These are phyloP conservation scores for Angophora floribunda DNA, from an alignment of 345 rosid species.

Conservation along the genomic window DNA sequence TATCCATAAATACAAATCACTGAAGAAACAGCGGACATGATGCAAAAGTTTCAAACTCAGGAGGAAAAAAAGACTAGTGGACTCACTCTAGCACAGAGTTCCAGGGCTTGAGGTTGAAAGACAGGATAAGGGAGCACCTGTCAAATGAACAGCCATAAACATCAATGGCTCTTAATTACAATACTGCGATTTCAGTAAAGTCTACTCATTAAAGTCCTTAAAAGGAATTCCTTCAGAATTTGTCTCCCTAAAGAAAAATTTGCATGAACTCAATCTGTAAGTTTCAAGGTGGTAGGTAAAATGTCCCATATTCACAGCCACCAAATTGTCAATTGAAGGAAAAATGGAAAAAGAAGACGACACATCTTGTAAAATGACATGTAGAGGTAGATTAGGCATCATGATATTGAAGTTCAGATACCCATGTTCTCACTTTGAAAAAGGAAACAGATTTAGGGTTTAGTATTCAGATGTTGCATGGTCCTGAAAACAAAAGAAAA, in stretches of 20 bases:
- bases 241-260: neutral
- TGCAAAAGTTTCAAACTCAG: neutral
- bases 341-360: neutral
- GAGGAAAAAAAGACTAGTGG: neutral
- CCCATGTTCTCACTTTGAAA: neutral
- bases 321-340: neutral
- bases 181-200: neutral
- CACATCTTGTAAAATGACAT: neutral
- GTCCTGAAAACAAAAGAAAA: neutral
- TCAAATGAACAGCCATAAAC: neutral
- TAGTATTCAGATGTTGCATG: neutral
- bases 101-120: conserved; percentile 78
- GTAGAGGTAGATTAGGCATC: neutral
- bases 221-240: neutral
- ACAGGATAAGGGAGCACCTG: conserved; percentile 56
- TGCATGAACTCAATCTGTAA: neutral
- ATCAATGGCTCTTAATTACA: neutral
- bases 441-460: neutral
- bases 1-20: neutral
- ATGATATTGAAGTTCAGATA: neutral
- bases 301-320: neutral
- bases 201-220: neutral
- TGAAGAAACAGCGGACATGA: neutral
- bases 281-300: neutral
- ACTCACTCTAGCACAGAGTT: conserved; percentile 94